phyloP scores from a whole-genome alignment of 306 rosid species.

The Vicia faba region DNA sequence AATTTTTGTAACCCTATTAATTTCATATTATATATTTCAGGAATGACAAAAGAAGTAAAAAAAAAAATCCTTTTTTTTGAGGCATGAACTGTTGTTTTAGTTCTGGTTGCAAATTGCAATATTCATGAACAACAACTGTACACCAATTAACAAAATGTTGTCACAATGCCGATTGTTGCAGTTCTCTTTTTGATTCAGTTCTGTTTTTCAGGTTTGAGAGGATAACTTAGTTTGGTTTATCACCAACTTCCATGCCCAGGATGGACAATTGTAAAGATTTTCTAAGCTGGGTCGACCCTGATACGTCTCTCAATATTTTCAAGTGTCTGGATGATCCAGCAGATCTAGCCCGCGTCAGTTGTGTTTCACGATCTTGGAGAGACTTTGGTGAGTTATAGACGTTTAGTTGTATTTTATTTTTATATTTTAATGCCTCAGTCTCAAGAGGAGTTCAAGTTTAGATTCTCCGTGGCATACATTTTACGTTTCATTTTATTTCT shows the following conservation, averaged over 20 bases:
- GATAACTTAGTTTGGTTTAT: slow-evolving; percentile 34
- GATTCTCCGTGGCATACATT: no score
- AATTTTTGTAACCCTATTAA: no score
- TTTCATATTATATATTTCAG: neutral
- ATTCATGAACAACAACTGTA: slow-evolving; percentile 15
- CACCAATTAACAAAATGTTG: neutral
- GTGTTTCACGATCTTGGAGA: slow-evolving; percentile 71
- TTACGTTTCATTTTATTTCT: no score
- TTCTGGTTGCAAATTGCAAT: neutral
- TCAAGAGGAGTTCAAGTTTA: no score
- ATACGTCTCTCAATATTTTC: slow-evolving; percentile 53
- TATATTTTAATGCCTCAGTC: no score
- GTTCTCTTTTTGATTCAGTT: no score
- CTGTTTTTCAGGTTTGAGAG: slow-evolving; percentile 48
- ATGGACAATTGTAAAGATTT: slow-evolving; percentile 59
- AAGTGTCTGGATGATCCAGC: slow-evolving; percentile 62
- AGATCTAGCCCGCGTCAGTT: slow-evolving; percentile 57
- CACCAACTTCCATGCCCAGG: slow-evolving; percentile 11
- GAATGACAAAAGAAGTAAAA: neutral
- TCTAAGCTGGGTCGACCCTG: slow-evolving; percentile 54
- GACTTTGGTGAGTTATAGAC: slow-evolving; percentile 68
- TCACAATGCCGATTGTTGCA: slow-evolving; percentile 24
- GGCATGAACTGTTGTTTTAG: slow-evolving; percentile 6
- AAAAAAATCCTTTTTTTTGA: neutral
- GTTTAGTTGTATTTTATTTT: no score